Evolutionary conservation across 352 stramenopile species (phyloP), one percentile per base, ranked within the genome.

Genomic region (Nothophytophthora sp.): DNA sequence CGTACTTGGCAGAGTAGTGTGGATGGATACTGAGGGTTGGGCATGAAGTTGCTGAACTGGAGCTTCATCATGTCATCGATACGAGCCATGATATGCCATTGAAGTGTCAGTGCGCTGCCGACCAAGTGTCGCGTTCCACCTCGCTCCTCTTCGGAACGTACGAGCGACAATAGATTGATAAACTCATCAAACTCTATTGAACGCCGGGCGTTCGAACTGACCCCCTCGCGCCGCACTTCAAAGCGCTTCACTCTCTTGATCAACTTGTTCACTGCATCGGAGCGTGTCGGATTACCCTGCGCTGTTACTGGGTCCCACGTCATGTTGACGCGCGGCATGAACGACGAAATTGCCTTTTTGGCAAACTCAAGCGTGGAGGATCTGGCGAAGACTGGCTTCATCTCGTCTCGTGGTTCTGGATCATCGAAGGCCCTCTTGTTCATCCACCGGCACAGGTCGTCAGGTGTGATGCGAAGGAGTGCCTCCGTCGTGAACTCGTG

Each of bases 51-150:
- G 16, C 0, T 23, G 15, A 47, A 42, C 25, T 62, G 30, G 4
- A 62, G n/a, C 25, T 61, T 61, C 57, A 61, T 57, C 50, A 67
- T 67, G 40, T 67, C 51, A 24, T 67, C 58, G 16, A 67, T 61
- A 2, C 50, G 38, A 20, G 50, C 39, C 1, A 40, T 40, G 3
- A 61, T 39, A 29, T 67, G 39, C 50, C 50, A 67, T 23, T 67
- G 50, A 12, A 67, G 19, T 0, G 50, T 23, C 4, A 67, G 5
- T 1, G 55, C 49, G 5, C 41, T 50, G 19, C 35, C 24, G 20
- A 51, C 40, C 33, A 58, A 44, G 39, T 37, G 32, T 12, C n/a
- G 19, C 5, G n/a, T 50, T 8, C 39, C 11, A 23, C 4, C 33
- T 10, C 19, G 8, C 10, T 7, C 24, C 18, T 27, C 24, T 19